Base-by-base conservation (phyloP, 2,329 filamentous ascomycete species). In the Hypoxylon rubiginosum region DNA sequence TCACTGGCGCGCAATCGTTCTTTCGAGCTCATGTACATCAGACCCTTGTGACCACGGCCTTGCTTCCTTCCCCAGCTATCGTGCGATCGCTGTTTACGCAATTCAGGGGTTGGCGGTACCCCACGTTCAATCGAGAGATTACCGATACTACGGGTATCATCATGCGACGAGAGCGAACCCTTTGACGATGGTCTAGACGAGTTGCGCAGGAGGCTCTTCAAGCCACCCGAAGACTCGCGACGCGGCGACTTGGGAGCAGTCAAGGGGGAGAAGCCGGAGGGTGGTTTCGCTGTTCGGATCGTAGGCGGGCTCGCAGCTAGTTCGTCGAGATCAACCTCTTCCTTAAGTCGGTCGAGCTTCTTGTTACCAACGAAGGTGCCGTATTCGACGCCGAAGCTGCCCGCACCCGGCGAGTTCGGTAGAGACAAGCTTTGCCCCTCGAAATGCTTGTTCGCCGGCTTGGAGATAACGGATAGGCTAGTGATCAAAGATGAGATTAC, bases 201-300 rank as follows among this genome's bases (percentile, higher is more conserved):
- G 72, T 77, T 82, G 68, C 88, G 84, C 49, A 92, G 81, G 45
- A 92, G 85, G 45, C 85, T 87, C 73, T 85, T 87, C 46, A 92
- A 75, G 11, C 87, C 86, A 45, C 80, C 79, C 1, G 76, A 73
- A 36, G 81, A 78, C 30, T 86, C 86, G 65, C 82, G 83, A 55
- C 79, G 79, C 19, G 84, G 82, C 28, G 82, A 88, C 57, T 80
- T 89, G 63, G 85, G 85, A 0, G 90, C 87, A n/a, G 91, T 93
- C 55, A 92, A 80, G 17, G 89, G 81, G 26, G 92, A 94, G 73
- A 90, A 88, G 58, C 92, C 92, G 54, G 91, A 93, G 0, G 92
- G 92, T 7, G 90, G 91, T 77, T 94, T 94, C 32, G 93, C 88
- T 32, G 94, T 97, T 69, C 91, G 90, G 72, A 97, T 87, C 58